Base-by-base conservation (phyloP, 345 rosid genomes). In the Pistacia atlantica region DNA sequence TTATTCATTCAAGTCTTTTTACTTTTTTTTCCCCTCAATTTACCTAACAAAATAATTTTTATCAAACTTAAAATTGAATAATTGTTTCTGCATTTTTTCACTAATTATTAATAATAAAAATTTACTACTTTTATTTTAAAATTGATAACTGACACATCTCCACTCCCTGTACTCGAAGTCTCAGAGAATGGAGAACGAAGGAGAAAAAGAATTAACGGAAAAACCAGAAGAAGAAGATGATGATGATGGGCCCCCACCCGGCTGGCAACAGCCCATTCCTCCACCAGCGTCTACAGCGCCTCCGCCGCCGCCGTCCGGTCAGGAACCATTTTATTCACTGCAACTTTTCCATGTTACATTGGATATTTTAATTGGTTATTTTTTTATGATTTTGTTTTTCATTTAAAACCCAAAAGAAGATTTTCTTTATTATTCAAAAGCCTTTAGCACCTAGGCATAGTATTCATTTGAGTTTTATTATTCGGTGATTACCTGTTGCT, bases 261-360 rank as follows among this genome's bases (percentile, higher is more conserved):
- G 81, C 16, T 72, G 75, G 75, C 42, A 60, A 46, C 42, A 60
- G 25, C 42, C 57, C 75, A 60, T 72, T 72, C 67, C 58, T 9
- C 46, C 6, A 10, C 57, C 56, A 33, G 66, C n/a, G 9, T 38
- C 75, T 4, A 33, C 75, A 22, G 2, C 67, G 42, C 42, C 42
- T 1, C 42, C 42, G 42, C 46, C 46, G 46, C 46, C 1, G 46
- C 46, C 9, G 46, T 10, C 75, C 46, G 58, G 67, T 72, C 75
- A 46, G 67, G 14, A 22, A 60, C 46, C 57, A 17, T 4, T 54
- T 5, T 54, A 54, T 3, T 54, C 18, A 54, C 57, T 4, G 16
- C 17, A 3, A 54, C 18, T 4, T 54, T 54, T 54, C 13, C 2
- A 3, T 14, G 57, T 54, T 16, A 12, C 17, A 54, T 1, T 11